These are phyloP conservation scores for Calonectria leucothoes DNA, from an alignment of 2,329 filamentous ascomycete genomes.

Conservation along the genomic window DNA sequence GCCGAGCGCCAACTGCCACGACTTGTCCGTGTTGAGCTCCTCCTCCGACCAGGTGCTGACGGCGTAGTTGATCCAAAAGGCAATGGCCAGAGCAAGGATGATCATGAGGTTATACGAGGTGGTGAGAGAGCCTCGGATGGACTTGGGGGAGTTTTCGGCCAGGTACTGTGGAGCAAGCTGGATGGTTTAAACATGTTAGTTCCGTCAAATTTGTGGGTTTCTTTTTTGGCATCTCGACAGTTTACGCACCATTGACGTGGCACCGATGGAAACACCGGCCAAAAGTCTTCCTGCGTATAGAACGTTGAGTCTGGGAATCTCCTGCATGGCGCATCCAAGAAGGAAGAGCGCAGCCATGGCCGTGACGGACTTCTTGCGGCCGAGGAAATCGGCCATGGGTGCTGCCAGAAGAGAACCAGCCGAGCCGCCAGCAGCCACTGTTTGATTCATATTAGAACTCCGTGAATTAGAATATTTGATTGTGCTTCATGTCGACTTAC, in stretches of 20 bases:
- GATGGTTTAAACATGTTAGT: neutral
- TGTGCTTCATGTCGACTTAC: neutral
- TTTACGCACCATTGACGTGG: constrained; percentile 10
- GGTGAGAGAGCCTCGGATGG: constrained; percentile 16
- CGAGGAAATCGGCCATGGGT: constrained; percentile 17
- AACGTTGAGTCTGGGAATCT: constrained; percentile 12
- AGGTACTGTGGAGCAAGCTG: constrained; percentile 21
- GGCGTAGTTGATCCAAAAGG: constrained; percentile 22
- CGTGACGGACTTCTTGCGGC: constrained; percentile 16
- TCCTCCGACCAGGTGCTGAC: constrained; percentile 9
- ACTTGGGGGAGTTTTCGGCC: constrained; percentile 16
- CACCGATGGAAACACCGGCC: constrained; percentile 13
- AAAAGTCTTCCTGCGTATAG: constrained; percentile 15
- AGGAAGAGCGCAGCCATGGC: constrained; percentile 14
- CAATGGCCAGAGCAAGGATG: constrained; percentile 14
- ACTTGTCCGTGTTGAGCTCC: neutral
- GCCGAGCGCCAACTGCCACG: constrained; percentile 23
- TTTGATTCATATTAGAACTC: neutral
- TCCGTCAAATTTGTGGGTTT: no score
- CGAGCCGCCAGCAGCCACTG: constrained; percentile 21
- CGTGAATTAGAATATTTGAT: no score
- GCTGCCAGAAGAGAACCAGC: constrained; percentile 12
- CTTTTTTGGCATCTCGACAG: neutral
- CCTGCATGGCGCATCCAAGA: constrained; percentile 13
- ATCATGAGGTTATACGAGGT: constrained; percentile 21